A percentile compares a stretch with the other conserved stretches of the same genome.
These are phyloP conservation scores for Linderina pennispora DNA, from an alignment of 192 early-diverging fungal genomes.

Conservation along the genomic window DNA sequence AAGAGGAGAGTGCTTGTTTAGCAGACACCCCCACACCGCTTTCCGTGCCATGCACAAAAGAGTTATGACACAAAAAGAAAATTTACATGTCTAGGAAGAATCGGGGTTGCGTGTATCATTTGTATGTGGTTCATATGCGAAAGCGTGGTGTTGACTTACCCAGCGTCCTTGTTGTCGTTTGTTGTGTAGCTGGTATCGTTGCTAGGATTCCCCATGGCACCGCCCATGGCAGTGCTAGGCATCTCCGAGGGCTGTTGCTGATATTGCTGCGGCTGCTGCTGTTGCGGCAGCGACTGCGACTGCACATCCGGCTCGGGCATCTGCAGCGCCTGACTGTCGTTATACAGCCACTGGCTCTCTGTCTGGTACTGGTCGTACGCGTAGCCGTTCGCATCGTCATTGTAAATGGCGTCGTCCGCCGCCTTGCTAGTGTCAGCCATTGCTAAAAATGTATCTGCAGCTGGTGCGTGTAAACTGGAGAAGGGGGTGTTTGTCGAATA, in stretches of 20 bases:
- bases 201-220: too few species aligned
- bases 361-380: slow-evolving; percentile 4
- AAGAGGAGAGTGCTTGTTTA: too few species aligned
- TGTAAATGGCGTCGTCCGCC: slow-evolving; percentile 27
- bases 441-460: not conserved
- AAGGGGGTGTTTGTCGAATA: not conserved
- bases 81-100: too few species aligned
- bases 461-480: not conserved
- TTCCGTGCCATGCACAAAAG: too few species aligned
- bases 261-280: too few species aligned
- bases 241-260: too few species aligned
- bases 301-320: slow-evolving; percentile 8
- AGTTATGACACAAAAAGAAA: slow-evolving; percentile 1
- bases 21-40: too few species aligned
- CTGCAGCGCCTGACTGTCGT: slow-evolving; percentile 28
- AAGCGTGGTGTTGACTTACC: slow-evolving; percentile 21
- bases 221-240: too few species aligned
- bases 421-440: slow-evolving; percentile 19
- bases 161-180: slow-evolving; percentile 23
- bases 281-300: too few species aligned
- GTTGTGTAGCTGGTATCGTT: too few species aligned
- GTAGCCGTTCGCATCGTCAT: slow-evolving; percentile 7
- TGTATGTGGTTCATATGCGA: too few species aligned
- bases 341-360: slow-evolving; percentile 37
- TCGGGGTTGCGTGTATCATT: too few species aligned